Evolutionary conservation across 2,329 filamentous ascomycete genomes (phyloP).

Genomic region (Exophiala sp.): DNA sequence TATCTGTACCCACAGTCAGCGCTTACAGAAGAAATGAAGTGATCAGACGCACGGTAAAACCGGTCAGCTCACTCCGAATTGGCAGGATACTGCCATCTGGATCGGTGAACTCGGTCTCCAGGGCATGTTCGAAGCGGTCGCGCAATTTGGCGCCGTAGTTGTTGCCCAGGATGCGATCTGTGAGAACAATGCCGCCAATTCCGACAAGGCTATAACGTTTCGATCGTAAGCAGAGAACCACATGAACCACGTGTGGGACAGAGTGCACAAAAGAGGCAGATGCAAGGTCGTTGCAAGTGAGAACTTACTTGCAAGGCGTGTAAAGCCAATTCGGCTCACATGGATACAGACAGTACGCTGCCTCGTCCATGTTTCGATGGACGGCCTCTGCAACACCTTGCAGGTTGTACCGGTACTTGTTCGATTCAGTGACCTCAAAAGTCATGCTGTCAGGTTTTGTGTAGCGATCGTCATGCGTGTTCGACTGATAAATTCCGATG

Average conservation of each 20-base stretch:
- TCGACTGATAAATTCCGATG: slow-evolving; percentile 17
- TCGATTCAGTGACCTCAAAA: slow-evolving; percentile 15
- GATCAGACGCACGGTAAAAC: slow-evolving; percentile 12
- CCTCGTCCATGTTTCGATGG: slow-evolving; percentile 16
- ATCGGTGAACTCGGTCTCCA: slow-evolving; percentile 17
- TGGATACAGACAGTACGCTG: slow-evolving; percentile 16
- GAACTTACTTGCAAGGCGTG: slow-evolving; percentile 20
- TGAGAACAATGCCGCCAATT: slow-evolving; percentile 10
- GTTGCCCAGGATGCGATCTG: slow-evolving; percentile 11
- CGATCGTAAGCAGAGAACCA: too few species aligned
- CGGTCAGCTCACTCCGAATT: slow-evolving; percentile 20
- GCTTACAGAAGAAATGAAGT: not conserved
- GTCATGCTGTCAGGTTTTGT: slow-evolving; percentile 8
- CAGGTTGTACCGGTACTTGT: slow-evolving; percentile 15
- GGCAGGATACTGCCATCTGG: slow-evolving; percentile 20
- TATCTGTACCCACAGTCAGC: slow-evolving; percentile 1
- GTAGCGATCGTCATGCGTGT: slow-evolving; percentile 18
- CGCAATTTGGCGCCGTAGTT: slow-evolving; percentile 11
- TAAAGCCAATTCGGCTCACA: slow-evolving; percentile 24
- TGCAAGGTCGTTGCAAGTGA: not conserved
- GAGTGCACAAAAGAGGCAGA: too few species aligned
- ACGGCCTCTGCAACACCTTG: slow-evolving; percentile 16
- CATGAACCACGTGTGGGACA: not conserved
- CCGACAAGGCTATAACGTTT: slow-evolving; percentile 11
- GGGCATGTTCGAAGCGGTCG: slow-evolving; percentile 13